Evolutionary conservation across 2,329 filamentous ascomycete genomes (phyloP).

Genomic region (Dendryphion nanum): DNA sequence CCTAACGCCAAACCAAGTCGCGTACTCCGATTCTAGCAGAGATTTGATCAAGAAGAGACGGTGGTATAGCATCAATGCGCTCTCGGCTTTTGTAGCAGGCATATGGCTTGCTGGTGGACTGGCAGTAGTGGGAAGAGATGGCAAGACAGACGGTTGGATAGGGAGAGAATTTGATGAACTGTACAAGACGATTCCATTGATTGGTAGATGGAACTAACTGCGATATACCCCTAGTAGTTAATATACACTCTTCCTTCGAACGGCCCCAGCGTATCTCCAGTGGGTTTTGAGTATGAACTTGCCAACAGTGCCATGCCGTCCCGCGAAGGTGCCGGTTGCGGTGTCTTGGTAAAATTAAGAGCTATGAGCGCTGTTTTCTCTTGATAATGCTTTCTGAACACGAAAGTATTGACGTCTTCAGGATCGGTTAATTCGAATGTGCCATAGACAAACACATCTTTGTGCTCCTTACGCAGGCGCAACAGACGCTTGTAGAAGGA

Average conservation of each 20-base stretch:
- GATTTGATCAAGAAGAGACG: slow-evolving; percentile 59
- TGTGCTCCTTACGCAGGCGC: slow-evolving; percentile 58
- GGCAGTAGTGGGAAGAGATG: slow-evolving; percentile 72
- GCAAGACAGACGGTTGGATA: slow-evolving; percentile 72
- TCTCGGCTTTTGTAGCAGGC: slow-evolving; percentile 56
- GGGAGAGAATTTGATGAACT: slow-evolving; percentile 76
- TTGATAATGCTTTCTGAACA: slow-evolving; percentile 39
- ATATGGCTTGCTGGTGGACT: slow-evolving; percentile 83
- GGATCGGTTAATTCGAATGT: slow-evolving; percentile 57
- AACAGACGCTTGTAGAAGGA: slow-evolving; percentile 62
- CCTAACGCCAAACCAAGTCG: slow-evolving; percentile 57
- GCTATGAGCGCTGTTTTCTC: slow-evolving; percentile 34
- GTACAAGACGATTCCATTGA: slow-evolving; percentile 59
- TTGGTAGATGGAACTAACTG: slow-evolving; percentile 52
- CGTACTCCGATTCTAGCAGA: slow-evolving; percentile 48
- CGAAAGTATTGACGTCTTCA: slow-evolving; percentile 55
- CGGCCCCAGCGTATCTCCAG: slow-evolving; percentile 23
- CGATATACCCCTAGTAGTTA: slow-evolving; percentile 14
- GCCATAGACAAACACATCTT: slow-evolving; percentile 67
- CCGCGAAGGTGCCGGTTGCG: slow-evolving; percentile 8
- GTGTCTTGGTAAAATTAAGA: slow-evolving; percentile 38
- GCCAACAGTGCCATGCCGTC: slow-evolving; percentile 44
- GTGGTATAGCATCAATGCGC: slow-evolving; percentile 70
- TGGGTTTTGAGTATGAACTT: slow-evolving; percentile 35
- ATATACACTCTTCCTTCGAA: slow-evolving; percentile 40